Percentiles rank a stretch among this genome's conserved stretches.
phyloP scores from a whole-genome alignment of 306 rosid species.

The Mimosa pudica region DNA sequence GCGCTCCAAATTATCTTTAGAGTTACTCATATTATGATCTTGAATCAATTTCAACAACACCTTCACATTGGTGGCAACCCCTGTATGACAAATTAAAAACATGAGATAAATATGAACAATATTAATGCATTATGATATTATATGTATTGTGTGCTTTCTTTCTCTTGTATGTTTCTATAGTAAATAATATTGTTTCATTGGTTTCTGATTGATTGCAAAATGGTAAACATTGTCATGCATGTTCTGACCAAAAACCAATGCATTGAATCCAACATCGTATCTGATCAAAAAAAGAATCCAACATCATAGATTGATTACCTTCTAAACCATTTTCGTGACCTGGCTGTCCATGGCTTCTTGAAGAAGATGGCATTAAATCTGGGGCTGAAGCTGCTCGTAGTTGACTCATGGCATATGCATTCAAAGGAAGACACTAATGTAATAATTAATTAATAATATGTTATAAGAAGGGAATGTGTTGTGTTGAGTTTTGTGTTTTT shows the following conservation, averaged over 20 bases:
- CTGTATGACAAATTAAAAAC: constrained; percentile 26
- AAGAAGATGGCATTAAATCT: constrained; percentile 43
- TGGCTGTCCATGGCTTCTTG: constrained; percentile 31
- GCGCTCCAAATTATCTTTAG: constrained; percentile 60
- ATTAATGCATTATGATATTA: neutral
- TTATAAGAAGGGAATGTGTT: constrained; percentile 21
- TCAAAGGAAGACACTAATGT: constrained; percentile 25
- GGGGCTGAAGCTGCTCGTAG: constrained; percentile 64
- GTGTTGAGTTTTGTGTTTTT: neutral
- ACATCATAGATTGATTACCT: constrained; percentile 54
- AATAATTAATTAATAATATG: neutral
- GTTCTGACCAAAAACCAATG: neutral
- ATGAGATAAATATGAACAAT: constrained; percentile 4
- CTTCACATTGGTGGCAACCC: constrained; percentile 71
- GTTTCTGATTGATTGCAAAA: constrained; percentile 5
- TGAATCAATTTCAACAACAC: constrained; percentile 71
- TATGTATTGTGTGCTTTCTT: neutral
- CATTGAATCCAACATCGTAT: too few species aligned
- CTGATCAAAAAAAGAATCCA: too few species aligned
- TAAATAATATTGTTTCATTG: neutral
- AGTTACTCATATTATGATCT: constrained; percentile 64
- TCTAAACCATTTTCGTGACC: constrained; percentile 53
- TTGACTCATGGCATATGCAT: constrained; percentile 44
- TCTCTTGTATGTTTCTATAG: neutral
- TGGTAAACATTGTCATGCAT: constrained; percentile 17